These are phyloP conservation scores for Brasilioporus rufonigricans DNA, from an alignment of 768 basidiomycete species.

Conservation along the genomic window DNA sequence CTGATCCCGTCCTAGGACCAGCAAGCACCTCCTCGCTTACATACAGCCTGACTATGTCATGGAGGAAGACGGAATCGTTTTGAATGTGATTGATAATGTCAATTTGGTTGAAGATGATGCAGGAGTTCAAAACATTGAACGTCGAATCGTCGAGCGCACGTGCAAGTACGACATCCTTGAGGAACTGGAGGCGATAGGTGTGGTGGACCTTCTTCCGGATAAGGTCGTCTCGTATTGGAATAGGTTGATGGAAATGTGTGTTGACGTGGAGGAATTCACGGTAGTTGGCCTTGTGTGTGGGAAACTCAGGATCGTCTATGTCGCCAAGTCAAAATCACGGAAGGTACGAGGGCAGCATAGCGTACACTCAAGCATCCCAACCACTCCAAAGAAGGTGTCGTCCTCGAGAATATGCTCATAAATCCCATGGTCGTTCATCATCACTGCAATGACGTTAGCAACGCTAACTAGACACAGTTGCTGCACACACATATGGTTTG, in stretches of 20 bases:
- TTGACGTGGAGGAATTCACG: constrained; percentile 86
- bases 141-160: constrained; percentile 94
- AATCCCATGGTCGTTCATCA: constrained; percentile 91
- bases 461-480: not conserved
- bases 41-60: constrained; percentile 74
- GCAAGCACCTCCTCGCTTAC: constrained; percentile 66
- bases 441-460: constrained; percentile 49
- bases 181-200: constrained; percentile 94
- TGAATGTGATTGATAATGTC: constrained; percentile 94
- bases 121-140: constrained; percentile 94
- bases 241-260: constrained; percentile 86
- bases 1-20: constrained; percentile 34
- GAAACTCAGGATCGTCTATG: constrained; percentile 95
- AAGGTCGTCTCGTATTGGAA: constrained; percentile 69
- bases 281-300: constrained; percentile 94
- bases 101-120: constrained; percentile 98
- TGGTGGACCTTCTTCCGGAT: constrained; percentile 93
- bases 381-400: constrained; percentile 86
- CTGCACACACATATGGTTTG: constrained; percentile 81
- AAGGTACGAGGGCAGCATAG: constrained; percentile 12
- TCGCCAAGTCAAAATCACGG: constrained; percentile 15
- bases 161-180: constrained; percentile 97
- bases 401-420: constrained; percentile 96
- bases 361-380: constrained; percentile 97
- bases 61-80: constrained; percentile 69